These are phyloP conservation scores for Cryphonectria carpinicola DNA, from an alignment of 2,329 filamentous ascomycete species.

Conservation along the genomic window DNA sequence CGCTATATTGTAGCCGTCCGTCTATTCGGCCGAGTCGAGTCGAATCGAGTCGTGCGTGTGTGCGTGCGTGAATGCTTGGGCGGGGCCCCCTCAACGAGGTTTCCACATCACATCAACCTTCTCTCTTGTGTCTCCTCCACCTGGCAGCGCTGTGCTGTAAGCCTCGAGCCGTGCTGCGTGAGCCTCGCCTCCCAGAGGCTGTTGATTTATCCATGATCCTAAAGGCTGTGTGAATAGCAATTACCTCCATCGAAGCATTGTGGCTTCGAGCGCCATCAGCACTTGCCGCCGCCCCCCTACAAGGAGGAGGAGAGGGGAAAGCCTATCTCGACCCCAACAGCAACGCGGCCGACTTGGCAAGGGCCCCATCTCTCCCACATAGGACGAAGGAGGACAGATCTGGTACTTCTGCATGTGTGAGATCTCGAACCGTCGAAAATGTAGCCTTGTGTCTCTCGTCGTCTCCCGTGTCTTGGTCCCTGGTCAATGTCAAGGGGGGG, in stretches of 20 bases:
- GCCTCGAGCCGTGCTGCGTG: not conserved
- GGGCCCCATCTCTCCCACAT: not conserved
- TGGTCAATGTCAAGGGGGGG: not conserved
- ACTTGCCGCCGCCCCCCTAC: not conserved
- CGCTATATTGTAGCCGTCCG: not conserved
- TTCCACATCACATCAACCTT: not conserved
- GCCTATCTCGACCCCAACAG: not conserved
- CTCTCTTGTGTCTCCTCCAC: not conserved
- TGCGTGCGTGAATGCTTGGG: too few species aligned
- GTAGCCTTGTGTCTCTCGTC: not conserved
- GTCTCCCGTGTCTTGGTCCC: slow-evolving; percentile 5
- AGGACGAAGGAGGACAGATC: not conserved
- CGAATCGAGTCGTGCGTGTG: not conserved
- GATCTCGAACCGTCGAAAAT: not conserved
- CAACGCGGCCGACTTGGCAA: not conserved
- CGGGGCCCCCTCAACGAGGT: not conserved
- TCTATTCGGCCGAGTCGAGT: not conserved
- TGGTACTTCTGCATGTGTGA: not conserved
- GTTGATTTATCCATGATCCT: not conserved
- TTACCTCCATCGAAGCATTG: not conserved
- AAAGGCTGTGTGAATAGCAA: not conserved
- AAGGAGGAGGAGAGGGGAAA: not conserved
- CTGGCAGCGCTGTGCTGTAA: not conserved
- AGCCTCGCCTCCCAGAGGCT: not conserved
- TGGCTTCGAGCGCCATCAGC: not conserved